Conservation (phyloP, 257 asterid genomes). For the Marsdenia floribunda region DNA sequence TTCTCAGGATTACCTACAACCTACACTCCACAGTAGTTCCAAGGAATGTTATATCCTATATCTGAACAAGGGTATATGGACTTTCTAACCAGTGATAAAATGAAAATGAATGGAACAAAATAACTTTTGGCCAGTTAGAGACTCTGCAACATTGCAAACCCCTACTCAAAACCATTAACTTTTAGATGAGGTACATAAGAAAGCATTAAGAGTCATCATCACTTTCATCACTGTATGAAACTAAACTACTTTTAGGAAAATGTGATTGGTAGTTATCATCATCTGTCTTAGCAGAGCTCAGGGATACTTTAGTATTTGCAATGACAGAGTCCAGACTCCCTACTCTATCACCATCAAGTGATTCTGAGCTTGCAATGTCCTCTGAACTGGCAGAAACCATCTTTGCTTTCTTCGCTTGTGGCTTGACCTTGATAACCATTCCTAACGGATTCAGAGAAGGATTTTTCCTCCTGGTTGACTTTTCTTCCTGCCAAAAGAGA, state of each 20-base stretch:
- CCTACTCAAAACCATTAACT: neutral
- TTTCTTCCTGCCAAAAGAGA: conserved; percentile 40
- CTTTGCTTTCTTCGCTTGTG: conserved; percentile 83
- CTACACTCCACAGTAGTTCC: too few species aligned
- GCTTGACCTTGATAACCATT: conserved; percentile 58
- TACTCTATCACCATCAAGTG: conserved; percentile 8
- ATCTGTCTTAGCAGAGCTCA: conserved; percentile 1
- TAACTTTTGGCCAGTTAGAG: neutral
- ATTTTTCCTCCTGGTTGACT: conserved; percentile 40
- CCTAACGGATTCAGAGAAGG: conserved; percentile 43
- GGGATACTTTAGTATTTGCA: conserved; percentile 7
- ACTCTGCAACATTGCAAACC: neutral
- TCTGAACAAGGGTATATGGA: too few species aligned
- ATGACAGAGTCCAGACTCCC: conserved; percentile 14
- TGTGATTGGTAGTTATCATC: conserved; percentile 12
- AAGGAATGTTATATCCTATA: too few species aligned
- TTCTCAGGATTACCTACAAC: too few species aligned
- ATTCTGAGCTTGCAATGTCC: conserved; percentile 16
- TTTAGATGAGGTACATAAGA: neutral
- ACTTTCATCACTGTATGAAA: conserved; percentile 85
- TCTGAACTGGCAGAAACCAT: conserved; percentile 25
- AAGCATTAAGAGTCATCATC: conserved; percentile 53
- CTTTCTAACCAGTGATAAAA: too few species aligned
- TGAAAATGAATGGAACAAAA: too few species aligned
- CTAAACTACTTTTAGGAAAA: conserved; percentile 35